A percentile compares a stretch with the other conserved stretches of the same genome.
Evolutionary conservation across 75 land plant genomes (phyloP).

Genomic region (Larix kaempferi): DNA sequence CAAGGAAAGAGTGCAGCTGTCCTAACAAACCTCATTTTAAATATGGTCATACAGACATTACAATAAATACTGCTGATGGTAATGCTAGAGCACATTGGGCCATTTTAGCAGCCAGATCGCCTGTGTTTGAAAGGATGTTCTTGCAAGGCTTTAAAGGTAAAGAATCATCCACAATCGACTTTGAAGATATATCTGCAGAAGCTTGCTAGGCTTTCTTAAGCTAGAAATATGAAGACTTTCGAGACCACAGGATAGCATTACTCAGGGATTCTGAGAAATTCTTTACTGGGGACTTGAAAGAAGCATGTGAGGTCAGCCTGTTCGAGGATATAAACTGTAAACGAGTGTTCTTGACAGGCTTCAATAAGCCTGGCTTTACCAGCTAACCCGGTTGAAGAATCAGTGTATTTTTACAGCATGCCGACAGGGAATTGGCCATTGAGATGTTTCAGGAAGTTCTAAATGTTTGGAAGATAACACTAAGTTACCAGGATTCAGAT

Average conservation of each 20-base stretch:
- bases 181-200: constrained; percentile 73
- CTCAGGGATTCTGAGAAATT: constrained; percentile 78
- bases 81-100: constrained; percentile 75
- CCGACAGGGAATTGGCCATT: constrained; percentile 68
- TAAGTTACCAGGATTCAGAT: not conserved
- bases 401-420: constrained; percentile 70
- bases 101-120: constrained; percentile 69
- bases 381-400: constrained; percentile 60
- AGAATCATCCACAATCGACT: constrained; percentile 62
- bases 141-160: constrained; percentile 63
- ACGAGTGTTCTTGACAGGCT: constrained; percentile 80
- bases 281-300: constrained; percentile 67
- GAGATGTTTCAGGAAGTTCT: constrained; percentile 86
- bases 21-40: no score
- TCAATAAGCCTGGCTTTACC: constrained; percentile 75
- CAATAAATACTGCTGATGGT: constrained; percentile 65
- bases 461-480: constrained; percentile 42
- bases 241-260: constrained; percentile 62
- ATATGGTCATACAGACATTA: constrained; percentile 56
- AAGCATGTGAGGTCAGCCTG: constrained; percentile 82
- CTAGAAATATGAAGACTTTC: constrained; percentile 66
- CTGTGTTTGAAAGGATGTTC: constrained; percentile 85
- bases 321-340: constrained; percentile 69
- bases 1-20: no score
- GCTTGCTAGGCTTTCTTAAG: constrained; percentile 61